Percentiles rank a stretch among this genome's conserved stretches.
Conservation (phyloP, 31 red algal species). For the Endocladia muricata region DNA sequence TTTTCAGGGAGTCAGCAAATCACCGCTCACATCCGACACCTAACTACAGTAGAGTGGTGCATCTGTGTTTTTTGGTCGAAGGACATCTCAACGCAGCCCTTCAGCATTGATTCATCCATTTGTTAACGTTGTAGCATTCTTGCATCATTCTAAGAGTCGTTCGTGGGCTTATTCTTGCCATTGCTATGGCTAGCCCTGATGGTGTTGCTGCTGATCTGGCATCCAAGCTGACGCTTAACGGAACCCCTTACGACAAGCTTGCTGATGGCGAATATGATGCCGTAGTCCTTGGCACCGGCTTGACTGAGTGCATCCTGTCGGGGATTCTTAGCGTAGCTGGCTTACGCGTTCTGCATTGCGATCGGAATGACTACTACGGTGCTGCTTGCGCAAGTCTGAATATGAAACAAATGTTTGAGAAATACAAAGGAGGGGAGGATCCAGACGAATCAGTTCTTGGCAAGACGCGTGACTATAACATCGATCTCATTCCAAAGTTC, state of each 20-base stretch:
- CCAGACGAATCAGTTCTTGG: constrained; percentile 43
- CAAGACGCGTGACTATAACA: constrained; percentile 83
- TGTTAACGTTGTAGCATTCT: too few relatives aligned
- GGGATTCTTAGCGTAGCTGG: constrained; percentile 91
- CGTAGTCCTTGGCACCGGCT: constrained; percentile 92
- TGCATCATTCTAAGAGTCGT: too few relatives aligned
- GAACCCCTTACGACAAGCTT: constrained; percentile 41
- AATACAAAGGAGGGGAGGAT: constrained; percentile 38
- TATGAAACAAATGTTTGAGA: constrained; percentile 84
- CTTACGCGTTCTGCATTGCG: constrained; percentile 84
- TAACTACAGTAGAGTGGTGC: too few relatives aligned
- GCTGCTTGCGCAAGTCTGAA: constrained; percentile 87
- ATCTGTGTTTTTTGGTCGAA: too few relatives aligned
- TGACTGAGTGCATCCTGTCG: constrained; percentile 94
- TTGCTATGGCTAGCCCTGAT: neutral
- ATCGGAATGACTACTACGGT: constrained; percentile 96
- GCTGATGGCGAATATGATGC: constrained; percentile 97
- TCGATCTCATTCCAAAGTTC: constrained; percentile 98
- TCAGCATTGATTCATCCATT: too few relatives aligned
- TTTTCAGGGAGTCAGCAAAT: too few relatives aligned
- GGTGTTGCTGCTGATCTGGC: neutral
- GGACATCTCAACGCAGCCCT: too few relatives aligned
- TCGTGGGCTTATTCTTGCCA: too few relatives aligned
- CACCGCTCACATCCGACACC: too few relatives aligned
- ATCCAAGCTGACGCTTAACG: constrained; percentile 27